These are phyloP conservation scores for Pelargonium cotyledonis DNA, from an alignment of 441 rosid genomes.

Conservation along the genomic window DNA sequence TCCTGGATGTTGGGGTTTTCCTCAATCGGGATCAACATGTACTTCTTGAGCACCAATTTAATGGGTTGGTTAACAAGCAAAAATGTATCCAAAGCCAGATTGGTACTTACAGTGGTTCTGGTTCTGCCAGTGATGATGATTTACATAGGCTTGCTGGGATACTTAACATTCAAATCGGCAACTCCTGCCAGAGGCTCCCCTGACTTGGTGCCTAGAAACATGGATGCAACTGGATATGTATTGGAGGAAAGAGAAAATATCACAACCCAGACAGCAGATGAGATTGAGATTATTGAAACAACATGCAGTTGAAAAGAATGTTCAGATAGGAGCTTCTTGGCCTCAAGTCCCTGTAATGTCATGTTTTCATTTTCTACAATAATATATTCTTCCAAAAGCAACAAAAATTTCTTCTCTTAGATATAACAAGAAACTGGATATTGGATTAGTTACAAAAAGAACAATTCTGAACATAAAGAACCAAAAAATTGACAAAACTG, in stretches of 20 bases:
- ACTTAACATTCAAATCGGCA: neutral
- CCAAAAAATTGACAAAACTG: slow-evolving; percentile 16
- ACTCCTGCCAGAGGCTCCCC: neutral
- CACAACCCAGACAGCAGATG: neutral
- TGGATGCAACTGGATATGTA: neutral
- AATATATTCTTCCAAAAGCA: too few species aligned
- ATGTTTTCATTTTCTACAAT: neutral
- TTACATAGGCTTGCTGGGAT: neutral
- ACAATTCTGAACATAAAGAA: slow-evolving; percentile 9
- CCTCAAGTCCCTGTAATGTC: too few species aligned
- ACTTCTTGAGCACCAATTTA: neutral
- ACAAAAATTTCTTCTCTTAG: too few species aligned
- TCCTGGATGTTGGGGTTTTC: neutral
- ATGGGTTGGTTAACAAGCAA: neutral
- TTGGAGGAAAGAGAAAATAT: neutral
- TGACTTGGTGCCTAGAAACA: neutral
- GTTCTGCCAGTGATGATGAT: neutral
- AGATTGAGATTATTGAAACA: neutral
- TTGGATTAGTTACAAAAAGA: neutral
- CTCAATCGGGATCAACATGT: neutral
- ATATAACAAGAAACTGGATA: too few species aligned
- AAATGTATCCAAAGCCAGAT: neutral
- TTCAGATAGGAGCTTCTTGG: too few species aligned
- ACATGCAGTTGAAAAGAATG: neutral
- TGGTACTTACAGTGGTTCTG: neutral